Base-by-base conservation (phyloP, 1,284 basidiomycete species). In the Ceratobasidium sp. region DNA sequence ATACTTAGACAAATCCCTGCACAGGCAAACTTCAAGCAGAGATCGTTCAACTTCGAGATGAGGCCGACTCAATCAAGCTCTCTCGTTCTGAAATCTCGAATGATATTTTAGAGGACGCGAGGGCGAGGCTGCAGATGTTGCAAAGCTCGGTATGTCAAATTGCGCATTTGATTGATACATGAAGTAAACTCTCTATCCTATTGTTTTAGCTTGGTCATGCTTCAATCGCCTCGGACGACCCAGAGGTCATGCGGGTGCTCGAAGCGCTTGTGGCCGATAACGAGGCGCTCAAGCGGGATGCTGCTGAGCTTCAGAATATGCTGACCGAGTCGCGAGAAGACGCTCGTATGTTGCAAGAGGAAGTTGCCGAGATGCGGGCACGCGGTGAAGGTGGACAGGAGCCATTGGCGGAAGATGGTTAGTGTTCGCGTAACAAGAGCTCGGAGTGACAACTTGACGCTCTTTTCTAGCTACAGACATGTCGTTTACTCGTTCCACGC, bases 181-280 rank as follows among this genome's bases (percentile, higher is more conserved):
- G n/a, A 40, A 2, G 32, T 12, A 22, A 20, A 17, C 29, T 3
- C 27, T 35, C 17, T 22, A 47, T 17, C 35, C 20, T 6, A 29
- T n/a, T 52, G 10, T 57, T n/a, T 13, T 42, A 69, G 67, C 25
- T 71, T 3, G 70, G 58, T 15, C 35, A 54, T 17, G 32, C 29
- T 13, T 50, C 68, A 40, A 35, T 43, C 17, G 31, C 56, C 25
- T 53, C 70, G 8, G 85, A 86, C 43, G 82, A 87, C 69, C 77
- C 82, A 17, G 89, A 91, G 75, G 78, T 91, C 13, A 86, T 83
- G 35, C 82, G 84, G 69, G 86, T 93, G 5, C 80, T 96, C 7
- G 91, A 94, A 76, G 87, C 89, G 13, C 81, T 96, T 15, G 92
- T 94, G 8, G 86, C 87, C 32, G 90, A 93, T 75, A 95, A 94